A percentile compares a stretch with the other conserved stretches of the same genome.
These are phyloP conservation scores for Eucalyptus cloeziana DNA, from an alignment of 345 rosid species.

Conservation along the genomic window DNA sequence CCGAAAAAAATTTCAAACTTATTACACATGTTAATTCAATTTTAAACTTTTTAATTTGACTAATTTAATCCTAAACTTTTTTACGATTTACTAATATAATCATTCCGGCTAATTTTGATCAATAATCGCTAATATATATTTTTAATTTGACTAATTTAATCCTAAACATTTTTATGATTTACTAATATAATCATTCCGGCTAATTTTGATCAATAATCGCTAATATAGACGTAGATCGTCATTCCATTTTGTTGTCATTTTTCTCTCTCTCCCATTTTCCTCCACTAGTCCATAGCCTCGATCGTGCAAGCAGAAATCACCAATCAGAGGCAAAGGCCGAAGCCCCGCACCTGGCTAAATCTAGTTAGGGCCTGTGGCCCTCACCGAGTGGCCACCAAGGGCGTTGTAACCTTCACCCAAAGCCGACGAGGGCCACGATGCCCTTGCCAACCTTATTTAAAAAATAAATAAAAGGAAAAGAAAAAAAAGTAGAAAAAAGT, in stretches of 20 bases:
- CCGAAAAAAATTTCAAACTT: fast-evolving
- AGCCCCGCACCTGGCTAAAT: not conserved
- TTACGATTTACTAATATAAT: too few species aligned
- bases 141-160: too few species aligned
- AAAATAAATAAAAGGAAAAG: not conserved
- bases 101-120: fast-evolving
- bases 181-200: fast-evolving
- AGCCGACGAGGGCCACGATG: not conserved
- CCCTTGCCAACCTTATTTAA: not conserved
- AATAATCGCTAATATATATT: too few species aligned
- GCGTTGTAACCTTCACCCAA: not conserved
- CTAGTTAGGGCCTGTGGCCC: not conserved
- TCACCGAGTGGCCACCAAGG: not conserved
- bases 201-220: fast-evolving
- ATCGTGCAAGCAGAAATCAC: not conserved
- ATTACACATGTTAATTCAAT: not conserved
- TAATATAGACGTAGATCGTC: fast-evolving
- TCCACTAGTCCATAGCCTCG: not conserved
- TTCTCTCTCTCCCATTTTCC: not conserved
- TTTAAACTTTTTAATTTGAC: too few species aligned
- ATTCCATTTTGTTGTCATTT: not conserved
- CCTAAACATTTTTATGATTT: fast-evolving
- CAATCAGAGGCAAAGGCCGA: not conserved
- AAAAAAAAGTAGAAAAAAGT: not conserved
- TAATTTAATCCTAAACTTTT: too few species aligned